Conservation (phyloP, 2,329 filamentous ascomycete genomes). For the Biscogniauxia mediterranea region DNA sequence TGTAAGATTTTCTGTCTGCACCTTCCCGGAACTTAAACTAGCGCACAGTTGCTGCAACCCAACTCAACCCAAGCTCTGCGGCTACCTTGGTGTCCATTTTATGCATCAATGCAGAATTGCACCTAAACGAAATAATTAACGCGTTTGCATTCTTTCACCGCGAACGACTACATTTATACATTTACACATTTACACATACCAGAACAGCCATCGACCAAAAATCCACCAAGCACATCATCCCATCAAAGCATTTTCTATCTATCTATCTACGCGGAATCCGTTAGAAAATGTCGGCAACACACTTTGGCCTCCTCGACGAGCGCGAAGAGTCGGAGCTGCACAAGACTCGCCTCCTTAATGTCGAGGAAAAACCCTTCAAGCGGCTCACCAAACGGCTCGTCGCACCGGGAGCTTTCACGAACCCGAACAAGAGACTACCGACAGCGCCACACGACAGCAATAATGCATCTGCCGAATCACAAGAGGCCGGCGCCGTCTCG, state of each 20-base stretch:
- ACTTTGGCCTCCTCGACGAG: slow-evolving; percentile 61
- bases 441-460: slow-evolving; percentile 64
- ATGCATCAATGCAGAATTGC: not conserved
- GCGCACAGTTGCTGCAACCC: too few species aligned
- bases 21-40: too few species aligned
- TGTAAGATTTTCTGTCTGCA: too few species aligned
- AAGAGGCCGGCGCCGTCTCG: slow-evolving; percentile 21
- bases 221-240: not conserved
- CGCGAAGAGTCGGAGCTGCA: slow-evolving; percentile 81
- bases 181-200: too few species aligned
- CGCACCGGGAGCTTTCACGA: slow-evolving; percentile 63
- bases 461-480: slow-evolving; percentile 27
- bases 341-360: slow-evolving; percentile 79
- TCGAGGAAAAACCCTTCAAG: slow-evolving; percentile 91
- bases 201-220: not conserved
- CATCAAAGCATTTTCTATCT: not conserved
- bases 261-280: not conserved
- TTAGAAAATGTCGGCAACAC: slow-evolving; percentile 26
- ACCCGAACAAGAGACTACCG: slow-evolving; percentile 51
- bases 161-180: not conserved
- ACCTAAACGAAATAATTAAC: not conserved
- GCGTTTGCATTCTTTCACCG: not conserved
- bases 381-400: slow-evolving; percentile 81
- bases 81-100: not conserved
- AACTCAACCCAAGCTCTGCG: not conserved